Evolutionary conservation across 768 basidiomycete species (phyloP), one percentile per base, ranked within the genome.

Genomic region (Cubamyces sp.): DNA sequence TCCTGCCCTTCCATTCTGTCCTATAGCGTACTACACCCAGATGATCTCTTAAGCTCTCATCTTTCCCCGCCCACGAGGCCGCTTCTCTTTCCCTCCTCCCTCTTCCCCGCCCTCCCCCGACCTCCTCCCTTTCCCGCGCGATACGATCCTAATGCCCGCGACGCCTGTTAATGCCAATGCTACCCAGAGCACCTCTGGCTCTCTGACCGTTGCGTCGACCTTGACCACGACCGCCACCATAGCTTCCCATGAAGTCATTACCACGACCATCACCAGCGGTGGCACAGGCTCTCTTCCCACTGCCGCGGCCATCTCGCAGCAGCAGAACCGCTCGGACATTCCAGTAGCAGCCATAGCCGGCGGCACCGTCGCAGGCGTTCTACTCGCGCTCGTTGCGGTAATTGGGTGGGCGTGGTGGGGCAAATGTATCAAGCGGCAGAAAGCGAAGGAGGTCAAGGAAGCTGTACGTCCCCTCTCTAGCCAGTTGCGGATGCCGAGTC

Each of bases 301-400:
- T 16, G 37, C 42, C 11, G 47, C 51, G 3, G 50, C 52, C 12
- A 62, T 50, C 5, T 42, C 16, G 26, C 48, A 11, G 26, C 48
- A 11, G 34, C 42, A 45, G 1, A 52, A 21, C 6, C 64, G 28
- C 23, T 26, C 68, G 0, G 21, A 66, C 39, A 64, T 84, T 7
- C 84, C 84, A 8, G 69, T 85, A 11, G 79, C 69, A 12, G 79
- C 82, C 12, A 81, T 87, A 62, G 81, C 74, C 6, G 84, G 84
- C 6, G 84, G 84, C 9, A 73, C 77, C 0, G 75, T 69, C 2
- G 84, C 75, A 0, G 86, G 86, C 21, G 75, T 78, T 30, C 54
- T 78, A 8, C 73, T 87, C 12, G 84, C 82, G 5, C 57, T 85
- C 18, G 67, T 73, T 7, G 69, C 75, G 5, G 77, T 79, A 8